phyloP scores from a whole-genome alignment of 768 basidiomycete species.

The Hericium alpestre region DNA sequence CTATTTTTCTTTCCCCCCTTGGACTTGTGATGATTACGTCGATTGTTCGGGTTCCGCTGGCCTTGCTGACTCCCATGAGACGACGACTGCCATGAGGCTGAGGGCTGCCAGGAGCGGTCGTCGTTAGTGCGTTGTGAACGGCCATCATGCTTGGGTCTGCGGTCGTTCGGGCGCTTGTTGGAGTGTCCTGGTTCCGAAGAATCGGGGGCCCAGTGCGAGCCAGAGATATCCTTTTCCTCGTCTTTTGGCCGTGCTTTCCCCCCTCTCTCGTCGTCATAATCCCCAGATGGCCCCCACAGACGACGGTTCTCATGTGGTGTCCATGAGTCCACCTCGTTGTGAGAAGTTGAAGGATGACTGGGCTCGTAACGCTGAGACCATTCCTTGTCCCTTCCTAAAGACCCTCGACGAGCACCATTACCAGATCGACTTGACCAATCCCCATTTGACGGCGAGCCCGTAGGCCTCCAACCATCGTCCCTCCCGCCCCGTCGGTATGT shows the following conservation, averaged over 20 bases:
- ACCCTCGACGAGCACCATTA: conserved; percentile 14
- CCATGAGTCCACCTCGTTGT: conserved; percentile 37
- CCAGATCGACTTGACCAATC: background rate
- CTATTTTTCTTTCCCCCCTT: conserved; percentile 17
- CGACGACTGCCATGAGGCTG: conserved; percentile 51
- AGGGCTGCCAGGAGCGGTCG: conserved; percentile 66
- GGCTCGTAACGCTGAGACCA: conserved; percentile 43
- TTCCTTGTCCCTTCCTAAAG: conserved; percentile 18
- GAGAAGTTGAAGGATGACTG: conserved; percentile 31
- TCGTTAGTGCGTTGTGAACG: conserved; percentile 21
- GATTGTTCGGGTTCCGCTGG: conserved; percentile 27
- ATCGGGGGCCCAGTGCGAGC: conserved; percentile 27
- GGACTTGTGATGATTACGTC: conserved; percentile 21
- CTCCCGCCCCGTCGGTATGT: conserved; percentile 36
- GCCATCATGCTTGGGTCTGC: conserved; percentile 15
- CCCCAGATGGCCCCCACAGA: conserved; percentile 4
- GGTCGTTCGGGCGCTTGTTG: conserved; percentile 9
- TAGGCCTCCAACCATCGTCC: conserved; percentile 19
- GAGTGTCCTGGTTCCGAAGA: conserved; percentile 20
- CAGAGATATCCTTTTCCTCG: conserved; percentile 27
- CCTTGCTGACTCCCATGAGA: conserved; percentile 22
- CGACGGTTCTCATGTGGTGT: conserved; percentile 8
- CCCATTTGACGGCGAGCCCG: conserved; percentile 17
- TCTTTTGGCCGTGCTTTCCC: conserved; percentile 35
- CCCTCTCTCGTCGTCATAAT: conserved; percentile 9